Evolutionary conservation across 129 eudicot genomes (phyloP), one percentile per base, ranked within the genome.

Genomic region (Kitagawia praeruptora): DNA sequence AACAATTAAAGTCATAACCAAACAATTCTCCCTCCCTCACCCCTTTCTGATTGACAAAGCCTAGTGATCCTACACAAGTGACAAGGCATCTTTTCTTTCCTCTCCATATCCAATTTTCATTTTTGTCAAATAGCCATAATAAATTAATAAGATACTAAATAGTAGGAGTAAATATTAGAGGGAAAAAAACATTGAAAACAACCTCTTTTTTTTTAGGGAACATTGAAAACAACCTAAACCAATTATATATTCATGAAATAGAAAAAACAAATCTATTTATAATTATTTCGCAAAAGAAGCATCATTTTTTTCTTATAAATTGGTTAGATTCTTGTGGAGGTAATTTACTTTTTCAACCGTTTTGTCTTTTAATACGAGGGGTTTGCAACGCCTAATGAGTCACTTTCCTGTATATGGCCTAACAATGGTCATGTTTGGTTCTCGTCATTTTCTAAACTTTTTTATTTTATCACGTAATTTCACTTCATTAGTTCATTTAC

Each of bases 21-120:
- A 67, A 67, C 45, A 40, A 74, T 44, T 11, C 39, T 25, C 39
- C 11, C 11, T 63, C 41, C 6, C 63, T 42, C 28, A 44, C 19
- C 28, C 19, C 28, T 19, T 78, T 63, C 42, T 78, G 10, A 34
- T 25, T 66, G 38, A 78, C 73, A 67, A 45, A 46, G 51, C 64
- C 42, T 34, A 75, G 21, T 19, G n/a, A 66, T 66, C 48, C 48
- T 42, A 28, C 34, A 46, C 28, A 61, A 61, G 12, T 61, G 66
- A 45, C 82, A 46, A 70, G 66, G 77, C 82, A 79, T 79, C 76
- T 79, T 76, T 44, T 46, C 44, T 34, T 27, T 75, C 25, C 12
- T 28, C 78, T 6, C 63, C 78, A 45, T 46, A 15, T 14, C 2
- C 46, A 71, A 10, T 38, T 9, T 4, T 15, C 37, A 34, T 46